Conservation (phyloP, 176 grass and related monocot species). For the Paspalum vaginatum region DNA sequence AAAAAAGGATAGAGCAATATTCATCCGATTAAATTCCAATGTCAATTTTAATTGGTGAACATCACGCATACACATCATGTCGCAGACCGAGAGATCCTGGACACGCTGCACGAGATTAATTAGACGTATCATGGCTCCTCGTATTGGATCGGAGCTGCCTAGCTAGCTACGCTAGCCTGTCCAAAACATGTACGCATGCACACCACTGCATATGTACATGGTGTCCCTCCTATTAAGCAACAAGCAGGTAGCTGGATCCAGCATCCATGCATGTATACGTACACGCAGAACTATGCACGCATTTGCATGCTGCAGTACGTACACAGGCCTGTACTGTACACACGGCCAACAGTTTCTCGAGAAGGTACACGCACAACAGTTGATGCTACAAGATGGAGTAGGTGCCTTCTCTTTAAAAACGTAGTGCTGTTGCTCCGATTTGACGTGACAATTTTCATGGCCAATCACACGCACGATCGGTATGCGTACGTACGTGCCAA, state of each 20-base stretch:
- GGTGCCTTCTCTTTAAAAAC: background rate
- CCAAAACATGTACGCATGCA: background rate
- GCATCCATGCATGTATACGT: background rate
- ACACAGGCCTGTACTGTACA: background rate
- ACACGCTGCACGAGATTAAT: background rate
- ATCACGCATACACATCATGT: background rate
- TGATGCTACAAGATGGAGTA: conserved; percentile 27
- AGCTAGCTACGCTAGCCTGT: too few species aligned
- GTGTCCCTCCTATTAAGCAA: conserved; percentile 16
- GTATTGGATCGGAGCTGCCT: conserved; percentile 18
- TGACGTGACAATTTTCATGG: background rate
- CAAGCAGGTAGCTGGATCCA: conserved; percentile 1
- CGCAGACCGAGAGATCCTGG: background rate
- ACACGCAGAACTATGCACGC: background rate
- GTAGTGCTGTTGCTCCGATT: conserved; percentile 22
- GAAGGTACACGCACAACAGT: conserved; percentile 20
- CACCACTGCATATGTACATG: background rate
- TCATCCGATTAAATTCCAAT: background rate
- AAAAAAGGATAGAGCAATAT: too few species aligned
- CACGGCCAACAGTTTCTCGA: background rate
- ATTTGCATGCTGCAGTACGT: conserved; percentile 26
- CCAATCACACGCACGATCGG: background rate
- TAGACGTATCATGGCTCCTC: background rate
- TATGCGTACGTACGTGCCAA: background rate
- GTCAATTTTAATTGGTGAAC: background rate